A percentile compares a stretch with the other conserved stretches of the same genome.
phyloP scores from a whole-genome alignment of 148 eudicot genomes.

The Diospyros kaki region DNA sequence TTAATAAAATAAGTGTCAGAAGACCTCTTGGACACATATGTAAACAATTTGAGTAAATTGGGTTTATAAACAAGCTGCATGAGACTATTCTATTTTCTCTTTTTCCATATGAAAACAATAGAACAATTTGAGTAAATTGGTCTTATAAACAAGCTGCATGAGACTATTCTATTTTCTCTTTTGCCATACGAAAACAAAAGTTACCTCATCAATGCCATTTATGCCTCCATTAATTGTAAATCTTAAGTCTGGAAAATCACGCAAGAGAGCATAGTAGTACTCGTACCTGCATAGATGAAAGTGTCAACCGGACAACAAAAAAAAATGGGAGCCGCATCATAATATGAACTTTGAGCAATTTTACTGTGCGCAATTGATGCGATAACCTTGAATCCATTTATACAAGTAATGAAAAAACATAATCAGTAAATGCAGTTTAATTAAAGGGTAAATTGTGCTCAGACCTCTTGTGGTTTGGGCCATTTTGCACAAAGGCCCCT shows the following conservation, averaged over 20 bases:
- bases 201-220: constrained; percentile 78
- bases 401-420: not conserved
- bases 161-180: not conserved
- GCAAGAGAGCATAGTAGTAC: constrained; percentile 78
- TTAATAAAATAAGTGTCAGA: too few species aligned
- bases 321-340: not conserved
- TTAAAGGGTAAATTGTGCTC: not conserved
- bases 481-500: too few species aligned
- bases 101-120: not conserved
- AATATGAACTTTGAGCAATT: not conserved
- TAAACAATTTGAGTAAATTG: too few species aligned
- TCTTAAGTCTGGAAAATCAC: constrained; percentile 89
- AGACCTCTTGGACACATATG: too few species aligned
- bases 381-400: not conserved
- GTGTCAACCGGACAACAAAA: not conserved
- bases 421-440: not conserved
- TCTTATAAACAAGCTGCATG: not conserved
- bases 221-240: constrained; percentile 97
- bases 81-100: not conserved
- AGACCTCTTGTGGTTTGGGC: too few species aligned
- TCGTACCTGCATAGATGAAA: constrained; percentile 65
- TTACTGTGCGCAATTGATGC: not conserved
- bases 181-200: not conserved
- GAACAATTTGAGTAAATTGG: not conserved
- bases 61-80: not conserved